Base-by-base conservation (phyloP, 2,329 filamentous ascomycete species). In the Hypoxylon sp. region DNA sequence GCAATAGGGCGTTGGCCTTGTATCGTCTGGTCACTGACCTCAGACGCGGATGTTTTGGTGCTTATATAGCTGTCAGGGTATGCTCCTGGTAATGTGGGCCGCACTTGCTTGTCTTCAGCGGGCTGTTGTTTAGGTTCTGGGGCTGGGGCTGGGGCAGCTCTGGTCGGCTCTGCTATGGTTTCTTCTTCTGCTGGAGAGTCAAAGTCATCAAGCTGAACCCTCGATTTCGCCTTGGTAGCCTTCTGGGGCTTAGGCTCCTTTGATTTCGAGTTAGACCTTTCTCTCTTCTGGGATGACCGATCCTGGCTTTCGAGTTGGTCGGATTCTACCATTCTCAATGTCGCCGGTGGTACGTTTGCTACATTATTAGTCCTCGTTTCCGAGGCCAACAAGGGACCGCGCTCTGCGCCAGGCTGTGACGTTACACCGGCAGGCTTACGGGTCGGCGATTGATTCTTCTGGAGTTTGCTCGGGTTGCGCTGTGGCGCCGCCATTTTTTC, bases 131-230 rank as follows among this genome's bases (percentile, higher is more conserved):
- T 70, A 14, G 79, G 67, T 64, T 76, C 70, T 56, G 73, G 65
- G 32, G 73, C 61, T 12, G 79, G 67, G 64, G 76, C 70, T 56
- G 73, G 65, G 32, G 73, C 61, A 24, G 72, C 55, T 14, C 61
- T 69, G 16, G 60, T 67, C 40, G 76, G 74, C 42, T 75, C 74
- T 4, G 74, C 64, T 11, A 69, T 50, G 4, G 70, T 59, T n/a
- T 80, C 77, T 33, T 83, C 82, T 1, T 80, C 80, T 7, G 83
- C 83, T 4, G 85, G 85, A 54, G 84, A 85, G 66, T 91, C 90
- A 46, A 91, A 90, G 68, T 91, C 90, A 72, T 93, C 91, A 11
- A 93, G 81, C 57, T 89, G 88, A 66, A 89, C 83, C 22, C 89
- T 86, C 14, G 86, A 80, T 67, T 87, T 89, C 1, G 88, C 84